A percentile compares a stretch with the other conserved stretches of the same genome.
Conservation (phyloP, 495 filamentous ascomycete species). For the Massariosphaeria phaeospora region DNA sequence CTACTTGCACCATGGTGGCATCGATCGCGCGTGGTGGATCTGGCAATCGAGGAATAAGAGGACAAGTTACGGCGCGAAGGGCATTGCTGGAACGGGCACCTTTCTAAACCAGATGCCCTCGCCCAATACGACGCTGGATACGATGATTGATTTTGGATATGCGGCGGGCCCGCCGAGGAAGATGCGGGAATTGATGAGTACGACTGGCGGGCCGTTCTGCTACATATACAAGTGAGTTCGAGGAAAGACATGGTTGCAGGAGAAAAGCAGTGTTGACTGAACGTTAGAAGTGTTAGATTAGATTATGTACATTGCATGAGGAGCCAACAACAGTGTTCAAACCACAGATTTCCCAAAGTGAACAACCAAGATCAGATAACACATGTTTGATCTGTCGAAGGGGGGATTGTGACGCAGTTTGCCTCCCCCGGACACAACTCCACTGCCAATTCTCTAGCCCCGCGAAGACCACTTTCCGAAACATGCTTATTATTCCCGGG, state of each 20-base stretch:
- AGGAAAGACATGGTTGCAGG: neutral
- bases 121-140: slow-evolving; percentile 17
- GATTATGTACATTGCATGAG: too few species aligned
- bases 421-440: too few species aligned
- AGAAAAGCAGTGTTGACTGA: too few species aligned
- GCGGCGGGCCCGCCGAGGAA: slow-evolving; percentile 3
- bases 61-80: slow-evolving; percentile 5
- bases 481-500: too few species aligned
- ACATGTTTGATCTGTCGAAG: too few species aligned
- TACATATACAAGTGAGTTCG: slow-evolving; percentile 24
- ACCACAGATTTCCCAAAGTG: too few species aligned
- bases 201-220: slow-evolving; percentile 30
- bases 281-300: too few species aligned
- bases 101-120: slow-evolving; percentile 20
- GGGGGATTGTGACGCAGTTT: too few species aligned
- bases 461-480: too few species aligned
- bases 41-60: slow-evolving; percentile 15
- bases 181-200: slow-evolving; percentile 27
- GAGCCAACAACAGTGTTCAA: too few species aligned
- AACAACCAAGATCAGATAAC: too few species aligned
- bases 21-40: slow-evolving; percentile 31
- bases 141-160: slow-evolving; percentile 16
- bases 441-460: too few species aligned
- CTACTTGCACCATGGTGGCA: slow-evolving; percentile 26
- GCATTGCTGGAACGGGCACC: slow-evolving; percentile 26